These are phyloP conservation scores for Yarrowia bubula DNA, from an alignment of 805 yeast species.

Conservation along the genomic window DNA sequence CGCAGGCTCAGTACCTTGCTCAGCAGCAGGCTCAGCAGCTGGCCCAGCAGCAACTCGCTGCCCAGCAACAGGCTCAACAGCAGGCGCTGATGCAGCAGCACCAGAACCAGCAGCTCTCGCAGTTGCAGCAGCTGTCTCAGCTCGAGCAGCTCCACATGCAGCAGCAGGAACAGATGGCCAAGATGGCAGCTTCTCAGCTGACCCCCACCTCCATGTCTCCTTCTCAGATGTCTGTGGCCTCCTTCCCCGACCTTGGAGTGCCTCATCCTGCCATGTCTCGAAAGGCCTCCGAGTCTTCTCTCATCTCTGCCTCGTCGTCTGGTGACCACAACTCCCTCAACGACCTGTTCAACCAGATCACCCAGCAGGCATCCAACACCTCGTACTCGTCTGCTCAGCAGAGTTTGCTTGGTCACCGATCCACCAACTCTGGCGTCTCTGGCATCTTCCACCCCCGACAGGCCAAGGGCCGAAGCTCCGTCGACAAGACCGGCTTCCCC, in stretches of 20 bases:
- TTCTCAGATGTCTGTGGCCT: conserved; percentile 10
- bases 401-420: conserved; percentile 12
- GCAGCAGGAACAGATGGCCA: conserved; percentile 20
- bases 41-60: not conserved
- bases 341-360: conserved; percentile 21
- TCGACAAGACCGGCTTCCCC: conserved; percentile 4
- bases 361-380: conserved; percentile 21
- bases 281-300: conserved; percentile 2
- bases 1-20: not conserved
- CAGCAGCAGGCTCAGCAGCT: conserved; percentile 15
- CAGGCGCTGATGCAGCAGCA: conserved; percentile 7
- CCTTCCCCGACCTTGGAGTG: conserved; percentile 14
- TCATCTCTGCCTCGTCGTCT: not conserved
- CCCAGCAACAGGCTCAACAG: conserved; percentile 16
- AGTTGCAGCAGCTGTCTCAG: conserved; percentile 16
- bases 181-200: conserved; percentile 17
- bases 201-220: conserved; percentile 13
- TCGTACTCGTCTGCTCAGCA: conserved; percentile 1
- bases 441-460: conserved; percentile 23
- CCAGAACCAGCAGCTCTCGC: conserved; percentile 20
- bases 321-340: conserved; percentile 21
- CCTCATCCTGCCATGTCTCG: conserved; percentile 23
- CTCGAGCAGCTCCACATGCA: conserved; percentile 19
- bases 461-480: conserved; percentile 11
- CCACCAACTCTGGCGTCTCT: conserved; percentile 2